Conservation (phyloP, 2,329 filamentous ascomycete species). For the Sclerotiophoma versabilis region DNA sequence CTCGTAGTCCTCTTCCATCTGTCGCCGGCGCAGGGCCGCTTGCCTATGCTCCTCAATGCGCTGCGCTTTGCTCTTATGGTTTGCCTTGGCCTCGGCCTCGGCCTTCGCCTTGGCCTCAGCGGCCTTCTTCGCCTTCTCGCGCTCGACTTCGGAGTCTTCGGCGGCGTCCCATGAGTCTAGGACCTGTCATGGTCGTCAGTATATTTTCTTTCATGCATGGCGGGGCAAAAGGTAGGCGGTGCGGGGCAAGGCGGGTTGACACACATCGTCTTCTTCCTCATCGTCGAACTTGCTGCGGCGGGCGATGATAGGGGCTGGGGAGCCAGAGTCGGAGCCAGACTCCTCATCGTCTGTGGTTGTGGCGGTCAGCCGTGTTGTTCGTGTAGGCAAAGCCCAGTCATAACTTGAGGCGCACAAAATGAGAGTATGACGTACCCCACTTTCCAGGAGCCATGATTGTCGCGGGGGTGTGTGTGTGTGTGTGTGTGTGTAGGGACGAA, state of each 20-base stretch:
- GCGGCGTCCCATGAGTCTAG: conserved; percentile 97
- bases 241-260: conserved; percentile 35
- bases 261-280: conserved; percentile 86
- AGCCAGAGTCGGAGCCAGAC: conserved; percentile 58
- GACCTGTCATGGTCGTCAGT: conserved; percentile 64
- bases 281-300: conserved; percentile 82
- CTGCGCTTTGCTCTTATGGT: conserved; percentile 87
- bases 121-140: conserved; percentile 90
- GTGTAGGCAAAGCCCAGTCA: conserved; percentile 25
- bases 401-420: conserved; percentile 12
- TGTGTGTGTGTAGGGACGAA: conserved; percentile 18
- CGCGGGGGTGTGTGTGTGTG: too few species aligned
- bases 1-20: conserved; percentile 62
- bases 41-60: conserved; percentile 80
- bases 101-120: conserved; percentile 87
- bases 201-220: conserved; percentile 17
- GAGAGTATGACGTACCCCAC: conserved; percentile 52
- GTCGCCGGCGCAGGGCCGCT: conserved; percentile 64
- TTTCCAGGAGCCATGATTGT: conserved; percentile 49
- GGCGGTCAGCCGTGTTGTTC: conserved; percentile 26
- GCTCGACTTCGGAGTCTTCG: conserved; percentile 95
- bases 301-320: conserved; percentile 55
- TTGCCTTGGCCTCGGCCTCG: conserved; percentile 84
- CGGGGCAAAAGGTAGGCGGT: conserved; percentile 27
- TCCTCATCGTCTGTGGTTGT: conserved; percentile 61